Evolutionary conservation across 1,139 yeast genomes (phyloP), one percentile per base, ranked within the genome.

Genomic region (Pichiaceae sp.): DNA sequence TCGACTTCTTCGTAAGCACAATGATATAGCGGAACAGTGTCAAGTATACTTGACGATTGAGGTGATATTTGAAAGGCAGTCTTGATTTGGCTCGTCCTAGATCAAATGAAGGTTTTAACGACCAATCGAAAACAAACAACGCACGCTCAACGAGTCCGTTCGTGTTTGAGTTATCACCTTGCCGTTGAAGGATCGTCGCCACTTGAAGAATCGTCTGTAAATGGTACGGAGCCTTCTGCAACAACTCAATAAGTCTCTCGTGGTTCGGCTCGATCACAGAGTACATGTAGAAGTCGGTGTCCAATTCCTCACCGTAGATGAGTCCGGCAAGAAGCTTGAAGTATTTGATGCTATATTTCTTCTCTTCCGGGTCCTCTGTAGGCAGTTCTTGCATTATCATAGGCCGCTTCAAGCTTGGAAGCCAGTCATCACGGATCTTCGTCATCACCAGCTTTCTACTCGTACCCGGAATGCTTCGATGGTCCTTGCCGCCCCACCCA

Each of bases 401-500:
- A 5, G 83, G 82, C 42, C 79, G 78, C 40, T 70, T 68, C 16
- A 72, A 62, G 0, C 86, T 74, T 1, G 95, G 95, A 15, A 84
- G 58, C 83, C 91, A 85, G 53, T 83, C 93, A 44, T 83, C 89
- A 53, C 81, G 72, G 31, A 86, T 75, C 49, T 78, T 77, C 0
- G 94, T 78, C 41, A 86, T 64, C 9, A 75, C 64, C 36, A 84
- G 59, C 47, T 80, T 80, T 44, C 87, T 67, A 0, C 78, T 60
- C 0, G 85, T 73, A 7, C 93, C 93, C 0, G 94, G 89, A 4
- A 83, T 73, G 11, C 76, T 64, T 36, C 81, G 60, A 40, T 79
- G 75, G 52, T 84, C 94, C 46, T 75, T 73, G 0, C 95, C 94
- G 34, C 87, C 80, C 93, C 94, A 85, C 17, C 86, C 86, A 47